Evolutionary conservation across 208 protist species (phyloP).

Genomic region (Crithidia brevicula): DNA sequence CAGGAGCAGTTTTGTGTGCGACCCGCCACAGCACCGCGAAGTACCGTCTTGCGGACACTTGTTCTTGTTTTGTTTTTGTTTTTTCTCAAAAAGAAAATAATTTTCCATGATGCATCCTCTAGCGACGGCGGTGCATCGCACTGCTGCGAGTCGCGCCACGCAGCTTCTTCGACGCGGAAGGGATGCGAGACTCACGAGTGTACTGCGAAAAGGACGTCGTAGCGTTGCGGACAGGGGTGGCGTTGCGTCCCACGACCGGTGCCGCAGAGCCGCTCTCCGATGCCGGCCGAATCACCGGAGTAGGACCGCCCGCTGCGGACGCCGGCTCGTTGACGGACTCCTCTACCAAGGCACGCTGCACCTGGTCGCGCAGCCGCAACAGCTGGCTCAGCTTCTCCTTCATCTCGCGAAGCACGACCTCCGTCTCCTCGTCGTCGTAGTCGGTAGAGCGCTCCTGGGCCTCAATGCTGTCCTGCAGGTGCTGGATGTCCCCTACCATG

Average conservation of each 20-base stretch:
- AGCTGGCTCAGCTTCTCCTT: slow-evolving; percentile 80
- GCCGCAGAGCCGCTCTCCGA: background rate
- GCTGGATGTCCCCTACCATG: slow-evolving; percentile 82
- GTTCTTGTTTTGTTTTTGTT: background rate
- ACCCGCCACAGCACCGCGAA: too few species aligned
- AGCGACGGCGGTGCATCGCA: slow-evolving; percentile 19
- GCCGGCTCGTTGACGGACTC: slow-evolving; percentile 23
- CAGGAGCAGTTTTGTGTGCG: too few species aligned
- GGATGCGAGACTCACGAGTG: background rate
- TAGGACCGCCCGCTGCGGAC: slow-evolving; percentile 9
- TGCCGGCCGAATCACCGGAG: slow-evolving; percentile 14
- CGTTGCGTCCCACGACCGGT: slow-evolving; percentile 1
- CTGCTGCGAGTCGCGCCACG: slow-evolving; percentile 21
- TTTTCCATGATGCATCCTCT: background rate
- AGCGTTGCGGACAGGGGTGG: slow-evolving; percentile 1
- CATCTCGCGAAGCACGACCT: slow-evolving; percentile 74
- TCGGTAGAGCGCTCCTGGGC: slow-evolving; percentile 43
- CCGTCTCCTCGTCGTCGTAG: slow-evolving; percentile 73
- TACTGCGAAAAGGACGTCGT: slow-evolving; percentile 2
- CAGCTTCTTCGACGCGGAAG: slow-evolving; percentile 33
- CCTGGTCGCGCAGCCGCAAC: slow-evolving; percentile 78
- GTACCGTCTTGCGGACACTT: too few species aligned
- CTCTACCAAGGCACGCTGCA: slow-evolving; percentile 57
- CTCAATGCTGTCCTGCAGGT: slow-evolving; percentile 75
- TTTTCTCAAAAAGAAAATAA: too few species aligned